Conservation (phyloP, 2,329 filamentous ascomycete species). For the Epichloe festucae region DNA sequence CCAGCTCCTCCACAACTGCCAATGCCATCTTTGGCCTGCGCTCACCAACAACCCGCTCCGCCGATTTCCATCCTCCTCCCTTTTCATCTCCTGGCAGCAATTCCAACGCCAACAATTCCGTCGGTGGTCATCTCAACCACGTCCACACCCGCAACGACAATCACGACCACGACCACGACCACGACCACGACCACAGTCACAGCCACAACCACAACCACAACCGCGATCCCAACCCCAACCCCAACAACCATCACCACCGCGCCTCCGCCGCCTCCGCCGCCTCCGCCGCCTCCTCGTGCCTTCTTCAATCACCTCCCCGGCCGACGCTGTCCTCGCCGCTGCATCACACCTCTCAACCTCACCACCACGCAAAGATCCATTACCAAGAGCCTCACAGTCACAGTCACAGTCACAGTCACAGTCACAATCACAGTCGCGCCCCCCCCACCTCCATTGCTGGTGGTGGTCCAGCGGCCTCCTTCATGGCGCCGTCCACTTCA, state of each 20-base stretch:
- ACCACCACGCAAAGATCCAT: conserved; percentile 2
- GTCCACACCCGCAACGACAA: conserved; percentile 13
- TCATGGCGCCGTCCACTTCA: conserved; percentile 21
- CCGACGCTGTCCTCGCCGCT: conserved; percentile 12
- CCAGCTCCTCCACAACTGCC: conserved; percentile 2
- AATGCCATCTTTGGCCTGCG: conserved; percentile 30
- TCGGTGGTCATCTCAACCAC: conserved; percentile 13
- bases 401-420: conserved; percentile 10
- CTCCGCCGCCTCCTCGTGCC: conserved; percentile 11
- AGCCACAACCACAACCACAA: neutral
- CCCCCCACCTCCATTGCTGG: neutral
- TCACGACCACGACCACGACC: neutral
- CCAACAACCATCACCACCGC: conserved; percentile 12
- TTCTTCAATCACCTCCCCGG: conserved; percentile 18
- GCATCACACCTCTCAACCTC: conserved; percentile 1
- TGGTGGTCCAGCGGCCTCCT: conserved; percentile 11
- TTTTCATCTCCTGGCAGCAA: conserved; percentile 18
- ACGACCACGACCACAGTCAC: conserved; percentile 7
- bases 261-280: conserved; percentile 17
- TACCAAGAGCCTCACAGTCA: conserved; percentile 9
- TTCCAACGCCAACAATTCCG: conserved; percentile 16
- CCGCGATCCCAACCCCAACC: conserved; percentile 14
- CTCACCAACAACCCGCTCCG: conserved; percentile 30
- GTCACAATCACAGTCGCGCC: conserved; percentile 14
- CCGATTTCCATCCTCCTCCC: conserved; percentile 25